Conservation (phyloP, 768 basidiomycete species). For the Cytidiella melzeri region DNA sequence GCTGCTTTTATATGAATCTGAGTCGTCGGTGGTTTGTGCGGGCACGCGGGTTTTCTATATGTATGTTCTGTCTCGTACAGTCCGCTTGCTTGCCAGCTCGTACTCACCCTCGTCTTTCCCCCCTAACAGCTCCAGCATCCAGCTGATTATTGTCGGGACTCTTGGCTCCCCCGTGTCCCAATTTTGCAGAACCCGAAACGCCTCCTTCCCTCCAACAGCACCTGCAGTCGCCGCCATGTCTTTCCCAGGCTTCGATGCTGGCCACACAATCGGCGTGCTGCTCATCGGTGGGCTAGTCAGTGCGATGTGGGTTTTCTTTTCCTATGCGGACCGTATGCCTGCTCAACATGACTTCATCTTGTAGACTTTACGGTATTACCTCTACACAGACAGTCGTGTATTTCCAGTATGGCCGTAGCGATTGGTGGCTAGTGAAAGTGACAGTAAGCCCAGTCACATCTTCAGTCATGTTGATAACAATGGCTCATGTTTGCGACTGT, state of each 20-base stretch:
- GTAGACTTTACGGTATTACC: slow-evolving; percentile 9
- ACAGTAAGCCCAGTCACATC: slow-evolving; percentile 1
- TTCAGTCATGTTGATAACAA: not conserved
- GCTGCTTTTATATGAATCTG: too few relatives aligned
- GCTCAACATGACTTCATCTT: not conserved
- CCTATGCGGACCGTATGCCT: not conserved
- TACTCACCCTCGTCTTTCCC: too few relatives aligned
- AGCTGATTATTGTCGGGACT: too few relatives aligned
- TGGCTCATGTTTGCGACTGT: too few relatives aligned
- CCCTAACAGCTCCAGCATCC: too few relatives aligned
- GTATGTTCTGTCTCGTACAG: too few relatives aligned
- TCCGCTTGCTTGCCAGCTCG: too few relatives aligned
- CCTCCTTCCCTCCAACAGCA: not conserved
- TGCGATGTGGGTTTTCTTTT: slow-evolving; percentile 38
- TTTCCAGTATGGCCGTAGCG: slow-evolving; percentile 5
- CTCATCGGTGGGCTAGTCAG: slow-evolving; percentile 48
- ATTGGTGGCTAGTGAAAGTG: slow-evolving; percentile 4
- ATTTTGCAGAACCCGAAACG: too few relatives aligned
- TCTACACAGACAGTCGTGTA: slow-evolving; percentile 15
- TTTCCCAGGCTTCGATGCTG: slow-evolving; percentile 1
- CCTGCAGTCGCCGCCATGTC: not conserved
- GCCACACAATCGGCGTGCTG: slow-evolving; percentile 38
- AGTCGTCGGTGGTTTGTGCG: too few relatives aligned
- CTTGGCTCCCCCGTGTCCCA: too few relatives aligned
- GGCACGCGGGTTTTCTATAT: too few relatives aligned